phyloP scores from a whole-genome alignment of 2,329 filamentous ascomycete species.

The Alternaria viburni region DNA sequence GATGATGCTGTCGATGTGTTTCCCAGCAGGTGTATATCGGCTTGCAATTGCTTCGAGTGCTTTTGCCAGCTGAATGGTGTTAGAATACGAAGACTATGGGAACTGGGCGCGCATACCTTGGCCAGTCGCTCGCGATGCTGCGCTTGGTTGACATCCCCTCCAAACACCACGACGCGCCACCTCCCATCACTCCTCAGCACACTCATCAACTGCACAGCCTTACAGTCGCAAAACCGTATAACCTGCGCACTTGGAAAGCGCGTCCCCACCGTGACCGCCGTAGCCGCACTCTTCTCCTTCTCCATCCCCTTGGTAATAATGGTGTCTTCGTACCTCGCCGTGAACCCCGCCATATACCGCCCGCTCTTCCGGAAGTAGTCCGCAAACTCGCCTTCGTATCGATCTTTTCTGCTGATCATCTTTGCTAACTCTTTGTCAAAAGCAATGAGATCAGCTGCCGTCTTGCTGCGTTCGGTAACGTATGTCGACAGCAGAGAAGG shows the following conservation, averaged over 20 bases:
- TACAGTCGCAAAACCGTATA: conserved; percentile 65
- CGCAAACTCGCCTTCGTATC: conserved; percentile 58
- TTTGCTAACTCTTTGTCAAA: conserved; percentile 63
- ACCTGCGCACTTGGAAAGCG: conserved; percentile 63
- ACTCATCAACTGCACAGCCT: conserved; percentile 59
- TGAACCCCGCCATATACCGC: conserved; percentile 66
- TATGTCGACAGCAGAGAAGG: conserved; percentile 65
- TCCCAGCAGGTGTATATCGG: conserved; percentile 51
- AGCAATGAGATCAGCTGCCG: conserved; percentile 61
- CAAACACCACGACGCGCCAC: conserved; percentile 60
- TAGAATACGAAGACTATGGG: background rate
- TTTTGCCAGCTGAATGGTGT: conserved; percentile 22
- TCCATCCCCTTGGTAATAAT: conserved; percentile 50
- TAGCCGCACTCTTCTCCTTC: conserved; percentile 47
- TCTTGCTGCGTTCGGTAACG: conserved; percentile 61
- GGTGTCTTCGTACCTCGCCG: conserved; percentile 61
- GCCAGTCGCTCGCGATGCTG: conserved; percentile 40
- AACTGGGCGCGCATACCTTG: conserved; percentile 40
- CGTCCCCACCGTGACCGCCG: conserved; percentile 54
- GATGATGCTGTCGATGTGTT: conserved; percentile 62
- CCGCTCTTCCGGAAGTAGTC: conserved; percentile 65
- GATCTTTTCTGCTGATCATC: conserved; percentile 58
- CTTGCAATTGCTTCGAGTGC: conserved; percentile 40
- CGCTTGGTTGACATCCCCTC: conserved; percentile 50
- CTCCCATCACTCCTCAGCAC: conserved; percentile 60